phyloP scores from a whole-genome alignment of 2,329 filamentous ascomycete species.

The Hymenoscyphus albidus region DNA sequence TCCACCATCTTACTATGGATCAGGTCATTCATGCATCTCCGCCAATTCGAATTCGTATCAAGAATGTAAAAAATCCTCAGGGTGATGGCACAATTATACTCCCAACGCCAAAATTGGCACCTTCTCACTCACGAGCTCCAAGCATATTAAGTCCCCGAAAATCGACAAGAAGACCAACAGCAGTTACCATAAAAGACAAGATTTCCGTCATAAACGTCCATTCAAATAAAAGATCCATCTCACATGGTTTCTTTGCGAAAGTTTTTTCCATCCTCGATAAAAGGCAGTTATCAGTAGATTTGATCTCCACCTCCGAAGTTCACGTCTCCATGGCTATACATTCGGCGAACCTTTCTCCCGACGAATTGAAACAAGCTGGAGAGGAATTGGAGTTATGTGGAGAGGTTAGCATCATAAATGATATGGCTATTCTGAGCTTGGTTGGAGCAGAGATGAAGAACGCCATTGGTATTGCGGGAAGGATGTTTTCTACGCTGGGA shows the following conservation, averaged over 20 bases:
- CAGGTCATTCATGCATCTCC: slow-evolving; percentile 79
- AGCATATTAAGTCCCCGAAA: slow-evolving; percentile 45
- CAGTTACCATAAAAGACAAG: slow-evolving; percentile 95
- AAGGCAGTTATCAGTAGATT: slow-evolving; percentile 83
- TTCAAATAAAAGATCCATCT: slow-evolving; percentile 93
- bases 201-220: slow-evolving; percentile 98
- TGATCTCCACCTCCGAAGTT: slow-evolving; percentile 95
- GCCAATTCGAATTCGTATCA: slow-evolving; percentile 81
- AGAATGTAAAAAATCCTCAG: slow-evolving; percentile 84
- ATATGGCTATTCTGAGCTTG: slow-evolving; percentile 94
- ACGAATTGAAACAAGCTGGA: slow-evolving; percentile 63
- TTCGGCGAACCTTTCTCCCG: slow-evolving; percentile 62
- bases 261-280: slow-evolving; percentile 90
- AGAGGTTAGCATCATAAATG: slow-evolving; percentile 81
- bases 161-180: slow-evolving; percentile 72
- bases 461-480: slow-evolving; percentile 89
- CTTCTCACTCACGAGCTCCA: slow-evolving; percentile 42
- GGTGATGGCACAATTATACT: slow-evolving; percentile 78
- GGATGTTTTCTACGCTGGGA: slow-evolving; percentile 91
- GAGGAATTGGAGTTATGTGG: slow-evolving; percentile 75
- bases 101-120: slow-evolving; percentile 59
- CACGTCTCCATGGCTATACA: slow-evolving; percentile 97
- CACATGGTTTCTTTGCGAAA: slow-evolving; percentile 90
- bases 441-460: slow-evolving; percentile 97
- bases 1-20: slow-evolving; percentile 98